Evolutionary conservation across 352 stramenopile species (phyloP), one percentile per base, ranked within the genome.

Genomic region (Phytophthora rubi): DNA sequence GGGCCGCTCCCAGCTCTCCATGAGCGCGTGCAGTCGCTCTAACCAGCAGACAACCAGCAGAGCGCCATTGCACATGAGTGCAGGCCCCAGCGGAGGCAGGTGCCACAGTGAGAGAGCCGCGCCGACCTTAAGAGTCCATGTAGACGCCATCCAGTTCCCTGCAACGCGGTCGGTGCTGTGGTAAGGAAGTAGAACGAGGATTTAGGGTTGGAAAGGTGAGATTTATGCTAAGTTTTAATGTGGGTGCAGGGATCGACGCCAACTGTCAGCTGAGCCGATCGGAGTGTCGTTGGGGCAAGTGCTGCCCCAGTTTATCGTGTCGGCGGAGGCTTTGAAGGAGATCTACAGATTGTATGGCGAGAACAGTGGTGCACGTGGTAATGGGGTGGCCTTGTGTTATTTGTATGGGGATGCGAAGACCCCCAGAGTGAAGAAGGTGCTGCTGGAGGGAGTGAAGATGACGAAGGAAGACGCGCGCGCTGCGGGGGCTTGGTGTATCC

Each of bases 71-170:
- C 53, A 68, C 51, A 65, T 44, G 55, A 68, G 68, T 57, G 49
- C 54, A 6, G 63, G 62, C 0, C 69, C 62, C 9, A 59, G n/a
- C 54, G 52, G 66, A 32, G 30, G 37, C 37, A 65, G 53, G 32
- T 4, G 48, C 44, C n/a, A 16, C 28, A 45, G 23, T 21, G 55
- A 60, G 21, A 61, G 58, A 16, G 9, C 8, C 33, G 18, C 26
- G 52, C 30, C 10, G 33, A n/a, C 28, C 47, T 18, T 37, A 35
- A 81, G 76, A 33, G 56, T 90, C n/a, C 72, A 83, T 69, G 76
- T 92, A 33, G 80, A 80, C 26, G 63, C 83, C 32, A 79, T 94
- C 37, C 75, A 92, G 62, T 94, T 94, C 59, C 86, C 86, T 35
- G 61, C 65, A 4, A 94, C 86, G 1, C 79, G 85, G 4, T 82